Evolutionary conservation across 2,329 filamentous ascomycete species (phyloP).

Genomic region (Botrytis paeoniae): DNA sequence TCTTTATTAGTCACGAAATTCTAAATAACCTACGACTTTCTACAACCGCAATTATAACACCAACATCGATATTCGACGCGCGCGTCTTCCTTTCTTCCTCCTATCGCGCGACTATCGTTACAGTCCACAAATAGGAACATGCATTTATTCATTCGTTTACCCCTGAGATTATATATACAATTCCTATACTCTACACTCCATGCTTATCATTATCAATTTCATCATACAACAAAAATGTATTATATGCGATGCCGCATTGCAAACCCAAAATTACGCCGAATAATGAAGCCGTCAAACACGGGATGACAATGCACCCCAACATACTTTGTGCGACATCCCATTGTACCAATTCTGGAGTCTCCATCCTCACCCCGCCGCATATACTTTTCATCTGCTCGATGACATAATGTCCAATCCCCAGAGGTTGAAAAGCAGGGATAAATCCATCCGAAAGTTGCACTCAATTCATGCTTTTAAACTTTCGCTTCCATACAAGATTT

Average conservation of each 20-base stretch:
- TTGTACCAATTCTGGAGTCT: not conserved
- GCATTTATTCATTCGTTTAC: not conserved
- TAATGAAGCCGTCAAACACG: not conserved
- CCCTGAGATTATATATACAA: not conserved
- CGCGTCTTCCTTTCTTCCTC: not conserved
- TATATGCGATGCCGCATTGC: not conserved
- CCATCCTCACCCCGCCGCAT: conserved; percentile 1
- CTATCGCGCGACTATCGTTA: not conserved
- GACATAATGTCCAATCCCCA: conserved; percentile 6
- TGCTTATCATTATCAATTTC: not conserved
- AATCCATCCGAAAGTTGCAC: not conserved
- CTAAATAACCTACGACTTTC: not conserved
- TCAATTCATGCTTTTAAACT: not conserved
- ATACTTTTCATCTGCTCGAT: conserved; percentile 1
- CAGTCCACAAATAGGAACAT: not conserved
- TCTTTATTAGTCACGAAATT: not conserved
- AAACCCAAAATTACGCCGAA: not conserved
- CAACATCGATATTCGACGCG: not conserved
- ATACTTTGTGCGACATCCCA: not conserved
- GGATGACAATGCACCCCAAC: not conserved
- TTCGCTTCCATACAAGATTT: not conserved
- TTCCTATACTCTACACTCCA: not conserved
- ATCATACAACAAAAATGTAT: not conserved
- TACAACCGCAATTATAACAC: not conserved
- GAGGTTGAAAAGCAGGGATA: conserved; percentile 1